A percentile compares a stretch with the other conserved stretches of the same genome.
phyloP scores from a whole-genome alignment of 805 yeast genomes.

The Saturnispora diversa region DNA sequence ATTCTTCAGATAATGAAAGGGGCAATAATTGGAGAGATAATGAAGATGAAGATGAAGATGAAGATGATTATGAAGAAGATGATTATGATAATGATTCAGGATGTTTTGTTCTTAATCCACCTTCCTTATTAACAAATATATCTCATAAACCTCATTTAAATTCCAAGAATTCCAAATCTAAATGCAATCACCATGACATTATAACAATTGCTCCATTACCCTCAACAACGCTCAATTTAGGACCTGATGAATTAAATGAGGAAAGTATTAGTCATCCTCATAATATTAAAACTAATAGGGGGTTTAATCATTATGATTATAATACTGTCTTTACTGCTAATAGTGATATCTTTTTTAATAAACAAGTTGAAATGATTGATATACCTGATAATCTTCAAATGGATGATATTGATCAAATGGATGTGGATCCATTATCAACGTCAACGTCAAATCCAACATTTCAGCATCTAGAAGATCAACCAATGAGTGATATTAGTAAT shows the following conservation, averaged over 20 bases:
- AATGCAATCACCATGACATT: conserved; percentile 4
- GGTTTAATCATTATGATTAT: conserved; percentile 72
- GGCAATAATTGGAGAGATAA: no score
- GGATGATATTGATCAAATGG: conserved; percentile 22
- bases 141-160: conserved; percentile 25
- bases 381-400: conserved; percentile 36
- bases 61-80: conserved; percentile 5
- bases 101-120: conserved; percentile 22
- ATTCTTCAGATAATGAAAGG: conserved; percentile 15
- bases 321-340: conserved; percentile 61
- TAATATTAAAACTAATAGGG: conserved; percentile 63
- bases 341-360: conserved; percentile 20
- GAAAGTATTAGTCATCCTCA: conserved; percentile 38
- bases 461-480: conserved; percentile 9
- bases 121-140: conserved; percentile 15
- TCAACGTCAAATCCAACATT: conserved; percentile 1
- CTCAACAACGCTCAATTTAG: conserved; percentile 76
- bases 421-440: conserved; percentile 16
- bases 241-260: conserved; percentile 54
- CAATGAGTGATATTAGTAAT: neutral
- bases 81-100: conserved; percentile 22
- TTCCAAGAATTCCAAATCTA: conserved; percentile 2
- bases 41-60: conserved; percentile 9
- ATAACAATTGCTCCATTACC: conserved; percentile 75
- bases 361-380: conserved; percentile 29